These are phyloP conservation scores for Avena insularis DNA, from an alignment of 176 grass and related monocot species.

Conservation along the genomic window DNA sequence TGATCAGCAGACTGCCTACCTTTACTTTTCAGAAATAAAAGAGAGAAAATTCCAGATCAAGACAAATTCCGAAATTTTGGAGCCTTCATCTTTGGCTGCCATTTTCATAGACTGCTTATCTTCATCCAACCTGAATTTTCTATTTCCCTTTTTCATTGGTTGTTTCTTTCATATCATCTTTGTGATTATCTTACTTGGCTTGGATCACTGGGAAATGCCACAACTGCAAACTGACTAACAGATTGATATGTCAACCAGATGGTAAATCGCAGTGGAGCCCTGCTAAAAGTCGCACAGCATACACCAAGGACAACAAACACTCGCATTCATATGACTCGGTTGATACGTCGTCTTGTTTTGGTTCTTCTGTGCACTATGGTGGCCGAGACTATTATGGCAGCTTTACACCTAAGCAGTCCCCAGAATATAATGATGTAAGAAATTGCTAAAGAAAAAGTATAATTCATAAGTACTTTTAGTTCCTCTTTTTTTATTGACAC, in stretches of 20 bases:
- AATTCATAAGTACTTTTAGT: slow-evolving; percentile 16
- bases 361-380: slow-evolving; percentile 84
- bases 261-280: slow-evolving; percentile 62
- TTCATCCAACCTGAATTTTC: neutral
- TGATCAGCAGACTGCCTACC: neutral
- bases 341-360: slow-evolving; percentile 74
- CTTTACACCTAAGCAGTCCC: slow-evolving; percentile 52
- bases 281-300: slow-evolving; percentile 42
- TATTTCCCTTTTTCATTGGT: neutral
- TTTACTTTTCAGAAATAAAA: neutral
- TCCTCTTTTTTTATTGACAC: neutral
- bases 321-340: slow-evolving; percentile 38
- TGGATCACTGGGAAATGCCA: slow-evolving; percentile 1
- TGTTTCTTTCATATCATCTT: neutral
- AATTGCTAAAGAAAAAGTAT: neutral
- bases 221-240: slow-evolving; percentile 5
- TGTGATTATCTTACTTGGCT: slow-evolving; percentile 30
- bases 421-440: slow-evolving; percentile 52
- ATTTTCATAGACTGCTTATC: slow-evolving; percentile 18
- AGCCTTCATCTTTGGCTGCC: slow-evolving; percentile 11
- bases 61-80: neutral
- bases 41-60: neutral
- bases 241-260: slow-evolving; percentile 47
- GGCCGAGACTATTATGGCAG: slow-evolving; percentile 80
- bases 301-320: slow-evolving; percentile 60